Base-by-base conservation (phyloP, 1,284 basidiomycete genomes). In the Porogramme epimiltina region DNA sequence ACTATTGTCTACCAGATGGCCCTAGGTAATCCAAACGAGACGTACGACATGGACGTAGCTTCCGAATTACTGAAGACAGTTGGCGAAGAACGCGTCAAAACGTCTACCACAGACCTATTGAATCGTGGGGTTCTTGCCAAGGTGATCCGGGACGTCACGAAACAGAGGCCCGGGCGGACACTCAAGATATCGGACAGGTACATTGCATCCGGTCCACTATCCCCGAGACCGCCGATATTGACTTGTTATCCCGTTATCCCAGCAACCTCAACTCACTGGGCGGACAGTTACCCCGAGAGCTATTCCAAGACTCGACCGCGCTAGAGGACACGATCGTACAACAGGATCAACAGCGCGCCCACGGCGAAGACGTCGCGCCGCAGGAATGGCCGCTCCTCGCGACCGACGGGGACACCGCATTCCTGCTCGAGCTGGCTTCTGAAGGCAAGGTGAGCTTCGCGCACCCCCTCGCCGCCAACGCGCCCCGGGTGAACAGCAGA, bases 391-490 rank as follows among this genome's bases (percentile, higher is more conserved):
- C 87, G 1, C 65, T 90, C 40, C 70, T 84, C 22, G 80, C 86
- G 1, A 80, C 80, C 2, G 88, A 92, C 58, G 91, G 91, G 3
- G 88, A 91, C 60, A 74, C 80, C 43, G 85, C 84, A n/a, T 80
- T 84, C 4, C 70, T 93, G 45, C 70, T 90, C 23, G 82, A 89
- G 59, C 72, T 90, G 4, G 78, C 84, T 20, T 91, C 89, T 0
- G 84, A 89, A 51, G 76, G 82, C 54, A 84, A 84, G 71, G 88
- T 84, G 56, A 51, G 66, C 42, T 13, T 37, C 19, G 36, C 18
- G 40, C 22, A 13, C 15, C 19, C 19, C 40, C 36, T 25, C n/a
- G 28, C 20, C 34, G n/a, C 24, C 13, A 10, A 18, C 19, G 4
- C 5, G 25, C 26, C 33, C 8, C 28, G 26, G 20, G 36, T 18